Evolutionary conservation across 345 rosid species (phyloP), one percentile per base, ranked within the genome.

Genomic region (Gossypium raimondii): DNA sequence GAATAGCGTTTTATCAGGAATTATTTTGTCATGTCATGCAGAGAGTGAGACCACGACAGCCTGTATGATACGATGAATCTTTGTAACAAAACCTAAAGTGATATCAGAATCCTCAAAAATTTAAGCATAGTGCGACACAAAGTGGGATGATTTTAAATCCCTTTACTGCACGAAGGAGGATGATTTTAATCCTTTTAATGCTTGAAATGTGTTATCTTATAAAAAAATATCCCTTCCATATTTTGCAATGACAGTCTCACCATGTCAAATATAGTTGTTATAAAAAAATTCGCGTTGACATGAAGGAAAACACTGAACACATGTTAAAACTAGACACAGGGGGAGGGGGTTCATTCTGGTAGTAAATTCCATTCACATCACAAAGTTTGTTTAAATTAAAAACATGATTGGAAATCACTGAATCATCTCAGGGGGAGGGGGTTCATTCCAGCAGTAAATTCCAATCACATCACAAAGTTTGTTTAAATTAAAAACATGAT

Each of bases 401-500:
- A 51, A 63, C 56, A 68, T 34, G 38, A 63, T 73, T 29, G 50
- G 22, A 45, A 67, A 82, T 56, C 68, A 75, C 77, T 64, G n/a
- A 63, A 8, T 34, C 73, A 78, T 41, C 78, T 47, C 20, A 64
- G 38, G 38, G 38, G 38, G 38, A 29, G 38, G 38, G 1, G 38
- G 24, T 74, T 74, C 44, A 55, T 57, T 45, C 16, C 22, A 44
- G 72, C 61, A 55, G 55, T 27, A 59, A 65, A 65, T 56, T 48
- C 64, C 16, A 27, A 7, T 6, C 41, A 47, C 65, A 79, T 47
- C 17, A 18, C 13, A 66, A 45, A 73, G 43, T 53, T 48, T 44
- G 47, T 27, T 24, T 47, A 65, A 43, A 29, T 22, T 7, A 62
- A 52, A 47, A 51, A 63, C 56, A 68, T 34, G 50, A 62, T 73